These are phyloP conservation scores for Cystobasidium slooffiae DNA, from an alignment of 1,284 basidiomycete genomes.

Conservation along the genomic window DNA sequence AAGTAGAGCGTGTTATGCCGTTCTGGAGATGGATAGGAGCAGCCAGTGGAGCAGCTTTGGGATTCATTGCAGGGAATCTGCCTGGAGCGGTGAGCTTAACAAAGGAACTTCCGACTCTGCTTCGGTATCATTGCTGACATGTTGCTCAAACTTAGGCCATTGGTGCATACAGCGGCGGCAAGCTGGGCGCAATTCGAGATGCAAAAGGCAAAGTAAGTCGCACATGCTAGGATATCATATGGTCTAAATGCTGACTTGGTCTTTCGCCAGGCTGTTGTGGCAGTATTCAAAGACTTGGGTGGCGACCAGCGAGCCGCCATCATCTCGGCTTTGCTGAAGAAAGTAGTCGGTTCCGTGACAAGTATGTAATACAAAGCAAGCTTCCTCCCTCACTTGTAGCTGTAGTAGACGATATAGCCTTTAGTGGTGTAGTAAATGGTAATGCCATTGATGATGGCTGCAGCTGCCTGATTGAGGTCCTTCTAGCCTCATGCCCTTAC, in stretches of 20 bases:
- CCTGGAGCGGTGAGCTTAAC: constrained; percentile 32
- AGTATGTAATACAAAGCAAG: neutral
- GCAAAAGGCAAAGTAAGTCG: constrained; percentile 41
- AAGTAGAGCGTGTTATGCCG: constrained; percentile 43
- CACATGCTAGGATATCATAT: neutral
- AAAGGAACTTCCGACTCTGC: neutral
- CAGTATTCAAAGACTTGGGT: constrained; percentile 38
- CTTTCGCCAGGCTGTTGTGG: constrained; percentile 22
- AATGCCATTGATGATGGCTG: too few species aligned
- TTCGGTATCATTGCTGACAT: neutral
- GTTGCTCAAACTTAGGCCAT: constrained; percentile 18
- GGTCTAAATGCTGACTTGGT: neutral
- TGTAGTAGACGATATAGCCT: neutral
- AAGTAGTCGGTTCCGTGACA: constrained; percentile 31
- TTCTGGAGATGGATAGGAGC: constrained; percentile 42
- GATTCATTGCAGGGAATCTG: constrained; percentile 42
- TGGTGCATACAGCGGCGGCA: constrained; percentile 36
- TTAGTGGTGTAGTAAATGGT: too few species aligned
- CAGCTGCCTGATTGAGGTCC: too few species aligned
- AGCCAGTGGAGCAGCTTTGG: constrained; percentile 30
- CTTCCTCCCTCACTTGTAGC: neutral
- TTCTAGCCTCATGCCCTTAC: too few species aligned
- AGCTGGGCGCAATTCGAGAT: constrained; percentile 42
- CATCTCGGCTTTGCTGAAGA: constrained; percentile 18
- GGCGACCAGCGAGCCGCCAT: constrained; percentile 36